These are phyloP conservation scores for Lithocarpus polystachyus DNA, from an alignment of 306 rosid genomes.

Conservation along the genomic window DNA sequence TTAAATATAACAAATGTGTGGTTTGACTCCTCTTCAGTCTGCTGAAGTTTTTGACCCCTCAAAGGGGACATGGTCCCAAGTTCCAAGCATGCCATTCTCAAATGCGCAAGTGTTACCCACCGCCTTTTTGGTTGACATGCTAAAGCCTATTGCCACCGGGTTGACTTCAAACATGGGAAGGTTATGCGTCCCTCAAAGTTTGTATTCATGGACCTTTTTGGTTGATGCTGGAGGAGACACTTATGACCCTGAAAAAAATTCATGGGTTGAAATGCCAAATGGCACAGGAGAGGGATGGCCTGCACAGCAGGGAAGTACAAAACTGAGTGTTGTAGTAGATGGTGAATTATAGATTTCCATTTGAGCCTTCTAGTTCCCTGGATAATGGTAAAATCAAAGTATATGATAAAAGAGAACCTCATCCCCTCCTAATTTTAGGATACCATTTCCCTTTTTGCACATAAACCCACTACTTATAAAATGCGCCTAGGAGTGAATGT, in stretches of 20 bases:
- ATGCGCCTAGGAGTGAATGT: too few relatives aligned
- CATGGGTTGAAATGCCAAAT: slow-evolving; percentile 85
- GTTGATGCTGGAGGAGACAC: slow-evolving; percentile 94
- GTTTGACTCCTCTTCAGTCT: slow-evolving; percentile 84
- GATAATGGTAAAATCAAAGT: slow-evolving; percentile 86
- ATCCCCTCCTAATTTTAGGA: too few relatives aligned
- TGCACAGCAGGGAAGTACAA: slow-evolving; percentile 82
- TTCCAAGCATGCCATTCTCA: slow-evolving; percentile 92
- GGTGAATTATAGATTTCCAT: slow-evolving; percentile 84
- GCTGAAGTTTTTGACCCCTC: slow-evolving; percentile 87
- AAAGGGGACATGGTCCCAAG: slow-evolving; percentile 59
- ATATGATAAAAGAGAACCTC: slow-evolving; percentile 58
- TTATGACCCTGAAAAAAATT: slow-evolving; percentile 77
- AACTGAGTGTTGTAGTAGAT: slow-evolving; percentile 76
- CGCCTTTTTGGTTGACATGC: slow-evolving; percentile 76
- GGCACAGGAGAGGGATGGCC: slow-evolving; percentile 99
- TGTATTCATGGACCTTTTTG: too few relatives aligned
- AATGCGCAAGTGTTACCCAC: slow-evolving; percentile 75
- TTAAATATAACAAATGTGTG: slow-evolving; percentile 13
- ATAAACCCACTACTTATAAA: too few relatives aligned
- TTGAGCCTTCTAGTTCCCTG: slow-evolving; percentile 75
- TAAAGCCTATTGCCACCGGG: slow-evolving; percentile 91
- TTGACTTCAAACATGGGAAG: slow-evolving; percentile 81
- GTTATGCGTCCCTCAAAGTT: too few relatives aligned
- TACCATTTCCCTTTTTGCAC: too few relatives aligned